Evolutionary conservation across 2,329 filamentous ascomycete genomes (phyloP).

Genomic region (Exophiala alcalophila): DNA sequence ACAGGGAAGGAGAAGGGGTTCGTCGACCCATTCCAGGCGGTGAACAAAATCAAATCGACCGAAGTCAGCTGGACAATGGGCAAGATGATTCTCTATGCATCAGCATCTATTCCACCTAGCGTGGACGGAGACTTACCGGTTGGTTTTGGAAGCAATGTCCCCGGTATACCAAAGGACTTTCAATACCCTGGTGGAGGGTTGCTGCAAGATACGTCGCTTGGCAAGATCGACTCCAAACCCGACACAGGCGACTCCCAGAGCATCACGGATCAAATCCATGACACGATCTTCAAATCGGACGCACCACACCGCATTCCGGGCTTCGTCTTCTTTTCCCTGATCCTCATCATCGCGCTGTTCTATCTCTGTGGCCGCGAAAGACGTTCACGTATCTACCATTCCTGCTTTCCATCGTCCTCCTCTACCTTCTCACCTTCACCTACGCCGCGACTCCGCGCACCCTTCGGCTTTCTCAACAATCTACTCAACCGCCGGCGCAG

Average conservation of each 20-base stretch:
- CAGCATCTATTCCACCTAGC: conserved; percentile 72
- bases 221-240: neutral
- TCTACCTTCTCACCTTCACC: conserved; percentile 28
- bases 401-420: conserved; percentile 47
- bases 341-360: conserved; percentile 67
- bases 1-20: conserved; percentile 72
- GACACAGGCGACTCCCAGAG: conserved; percentile 20
- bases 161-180: conserved; percentile 69
- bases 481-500: conserved; percentile 34
- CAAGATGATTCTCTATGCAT: conserved; percentile 92
- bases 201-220: conserved; percentile 12
- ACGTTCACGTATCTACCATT: conserved; percentile 59
- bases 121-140: conserved; percentile 66
- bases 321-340: conserved; percentile 71
- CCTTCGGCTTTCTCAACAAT: conserved; percentile 35
- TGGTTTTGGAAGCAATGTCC: conserved; percentile 86
- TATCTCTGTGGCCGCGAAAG: conserved; percentile 78
- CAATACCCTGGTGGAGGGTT: conserved; percentile 61
- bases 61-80: conserved; percentile 97
- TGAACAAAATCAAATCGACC: conserved; percentile 84
- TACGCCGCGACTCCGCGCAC: conserved; percentile 26
- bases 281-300: conserved; percentile 62
- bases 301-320: conserved; percentile 68
- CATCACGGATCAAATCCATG: conserved; percentile 56
- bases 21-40: conserved; percentile 81